A percentile compares a stretch with the other conserved stretches of the same genome.
Conservation (phyloP, 2,329 filamentous ascomycete genomes). For the Fusarium chuoi region DNA sequence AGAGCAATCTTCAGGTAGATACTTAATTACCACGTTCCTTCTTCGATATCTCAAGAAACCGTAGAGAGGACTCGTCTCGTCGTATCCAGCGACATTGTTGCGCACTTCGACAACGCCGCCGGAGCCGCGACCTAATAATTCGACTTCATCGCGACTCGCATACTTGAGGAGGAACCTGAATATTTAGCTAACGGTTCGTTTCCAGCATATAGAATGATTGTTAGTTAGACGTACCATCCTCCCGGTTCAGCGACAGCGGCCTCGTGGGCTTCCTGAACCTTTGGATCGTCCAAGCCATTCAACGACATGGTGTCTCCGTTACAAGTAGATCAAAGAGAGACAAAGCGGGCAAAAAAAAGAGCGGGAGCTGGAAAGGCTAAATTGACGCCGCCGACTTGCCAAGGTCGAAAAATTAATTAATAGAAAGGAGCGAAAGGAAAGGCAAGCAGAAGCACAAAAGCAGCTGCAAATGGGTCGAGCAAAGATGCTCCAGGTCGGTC, state of each 20-base stretch:
- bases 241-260: conserved; percentile 82
- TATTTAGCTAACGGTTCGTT: conserved; percentile 7
- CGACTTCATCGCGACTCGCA: conserved; percentile 85
- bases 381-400: conserved; percentile 5
- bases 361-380: conserved; percentile 7
- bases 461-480: conserved; percentile 8
- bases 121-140: conserved; percentile 78
- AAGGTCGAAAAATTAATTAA: conserved; percentile 9
- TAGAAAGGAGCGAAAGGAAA: conserved; percentile 25
- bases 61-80: conserved; percentile 88
- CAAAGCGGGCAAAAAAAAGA: conserved; percentile 5
- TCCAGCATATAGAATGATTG: neutral
- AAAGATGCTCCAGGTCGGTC: conserved; percentile 14
- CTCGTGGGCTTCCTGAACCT: conserved; percentile 87
- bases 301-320: conserved; percentile 77
- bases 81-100: conserved; percentile 78
- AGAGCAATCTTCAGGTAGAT: conserved; percentile 90
- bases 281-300: conserved; percentile 87
- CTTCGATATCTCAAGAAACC: conserved; percentile 91
- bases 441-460: conserved; percentile 7
- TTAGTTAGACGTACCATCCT: conserved; percentile 79
- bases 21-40: conserved; percentile 91
- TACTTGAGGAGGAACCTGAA: conserved; percentile 95
- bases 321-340: conserved; percentile 23
- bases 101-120: conserved; percentile 88